These are phyloP conservation scores for Trichoderma reesei DNA, from an alignment of 495 filamentous ascomycete genomes.

Conservation along the genomic window DNA sequence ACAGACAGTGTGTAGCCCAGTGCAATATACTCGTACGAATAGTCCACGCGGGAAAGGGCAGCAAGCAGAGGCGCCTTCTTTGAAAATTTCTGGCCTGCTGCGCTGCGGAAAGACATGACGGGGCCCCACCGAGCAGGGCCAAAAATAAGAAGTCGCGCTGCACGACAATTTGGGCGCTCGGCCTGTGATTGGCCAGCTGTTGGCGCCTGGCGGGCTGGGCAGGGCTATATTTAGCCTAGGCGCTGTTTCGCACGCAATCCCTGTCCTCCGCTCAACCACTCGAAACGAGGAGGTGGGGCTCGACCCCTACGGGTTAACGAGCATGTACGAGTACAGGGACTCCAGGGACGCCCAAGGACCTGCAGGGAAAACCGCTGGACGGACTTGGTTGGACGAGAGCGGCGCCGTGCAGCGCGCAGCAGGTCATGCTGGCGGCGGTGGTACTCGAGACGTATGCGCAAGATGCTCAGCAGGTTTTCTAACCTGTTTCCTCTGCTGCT, in stretches of 20 bases:
- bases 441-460: background rate
- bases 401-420: background rate
- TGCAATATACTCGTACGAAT: no score
- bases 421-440: background rate
- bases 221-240: constrained; percentile 10
- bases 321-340: no score
- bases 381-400: no score
- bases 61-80: background rate
- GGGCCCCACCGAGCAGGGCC: constrained; percentile 1
- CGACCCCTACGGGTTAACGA: no score
- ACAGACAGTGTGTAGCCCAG: no score
- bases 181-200: background rate
- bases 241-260: constrained; percentile 9
- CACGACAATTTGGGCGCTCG: background rate
- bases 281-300: constrained; percentile 6
- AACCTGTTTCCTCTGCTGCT: background rate
- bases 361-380: no score
- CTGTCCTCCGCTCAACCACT: constrained; percentile 5
- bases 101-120: constrained; percentile 1
- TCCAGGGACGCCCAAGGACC: no score
- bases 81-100: constrained; percentile 1
- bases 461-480: background rate
- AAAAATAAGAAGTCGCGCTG: constrained; percentile 1
- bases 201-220: constrained; percentile 5
- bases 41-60: no score